phyloP scores from a whole-genome alignment of 2,329 filamentous ascomycete genomes.

The Aspergillus pseudonomiae region DNA sequence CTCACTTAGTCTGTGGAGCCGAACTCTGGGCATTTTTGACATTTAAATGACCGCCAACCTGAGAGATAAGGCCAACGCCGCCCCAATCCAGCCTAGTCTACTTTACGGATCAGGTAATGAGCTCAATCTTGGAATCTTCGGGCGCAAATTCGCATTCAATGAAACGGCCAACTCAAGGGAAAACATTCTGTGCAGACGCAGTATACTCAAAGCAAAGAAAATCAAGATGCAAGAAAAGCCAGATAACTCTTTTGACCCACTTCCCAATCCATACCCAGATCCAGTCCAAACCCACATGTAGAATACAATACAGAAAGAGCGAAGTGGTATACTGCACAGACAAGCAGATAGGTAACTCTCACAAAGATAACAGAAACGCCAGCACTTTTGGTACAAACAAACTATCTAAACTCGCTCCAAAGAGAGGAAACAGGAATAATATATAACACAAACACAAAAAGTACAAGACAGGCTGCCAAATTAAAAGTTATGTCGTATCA shows the following conservation, averaged over 20 bases:
- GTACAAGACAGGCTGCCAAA: conserved; percentile 5
- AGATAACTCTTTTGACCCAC: not conserved
- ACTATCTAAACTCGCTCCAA: conserved; percentile 28
- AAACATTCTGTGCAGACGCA: not conserved
- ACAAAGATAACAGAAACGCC: conserved; percentile 24
- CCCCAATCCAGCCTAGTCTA: not conserved
- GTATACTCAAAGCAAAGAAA: not conserved
- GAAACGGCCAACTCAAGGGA: not conserved
- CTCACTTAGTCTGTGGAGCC: conserved; percentile 24
- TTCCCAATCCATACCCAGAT: conserved; percentile 7
- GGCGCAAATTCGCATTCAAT: not conserved
- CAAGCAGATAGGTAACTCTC: conserved; percentile 21
- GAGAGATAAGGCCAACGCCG: not conserved
- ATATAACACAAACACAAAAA: not conserved
- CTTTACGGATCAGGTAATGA: not conserved
- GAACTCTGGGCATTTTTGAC: conserved; percentile 12
- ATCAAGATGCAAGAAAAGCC: not conserved
- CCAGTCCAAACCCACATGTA: conserved; percentile 9
- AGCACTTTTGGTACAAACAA: conserved; percentile 30
- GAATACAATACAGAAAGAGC: conserved; percentile 20
- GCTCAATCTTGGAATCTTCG: not conserved
- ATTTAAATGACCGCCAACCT: not conserved
- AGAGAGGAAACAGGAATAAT: conserved; percentile 2
- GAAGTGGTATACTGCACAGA: conserved; percentile 36
- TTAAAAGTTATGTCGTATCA: conserved; percentile 26